Base-by-base conservation (phyloP, 352 stramenopile species). In the Globisporangium spinosum region DNA sequence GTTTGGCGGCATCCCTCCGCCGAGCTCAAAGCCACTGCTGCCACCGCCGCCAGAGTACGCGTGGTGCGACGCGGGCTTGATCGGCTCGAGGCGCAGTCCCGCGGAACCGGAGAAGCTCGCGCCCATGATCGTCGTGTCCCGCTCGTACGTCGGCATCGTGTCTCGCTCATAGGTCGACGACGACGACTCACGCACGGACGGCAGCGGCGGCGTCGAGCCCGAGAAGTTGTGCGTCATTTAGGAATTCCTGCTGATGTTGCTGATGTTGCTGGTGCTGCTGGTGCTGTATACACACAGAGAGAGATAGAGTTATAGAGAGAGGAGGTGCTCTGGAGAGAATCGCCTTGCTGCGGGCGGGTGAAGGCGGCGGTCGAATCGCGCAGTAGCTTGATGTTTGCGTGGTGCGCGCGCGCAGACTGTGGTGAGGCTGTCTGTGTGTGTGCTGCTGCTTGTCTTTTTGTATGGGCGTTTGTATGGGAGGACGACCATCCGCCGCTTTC, bases 81-180 rank as follows among this genome's bases (percentile, higher is more conserved):
- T 62, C 17, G 65, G 65, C 58, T 70, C 65, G 65, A 70, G 65
- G 12, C 58, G 65, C 34, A 62, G 58, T 2, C 65, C 65, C 22
- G 17, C 10, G 3, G 17, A 12, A 0, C 58, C 29, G 4, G 59
- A 35, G 65, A 70, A 70, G 47, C 58, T 65, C 51, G 47, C 58
- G 25, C 65, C 65, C 29, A 66, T 43, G 35, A 70, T 66, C 17
- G 65, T 65, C 34, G 65, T 70, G 58, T 70, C 65, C 23, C 65
- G 65, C 58, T 59, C 47, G 20, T 70, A 60, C 56, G 43, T 51
- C 43, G 17, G 43, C 23, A 58, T 62, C 34, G 58, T 70, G 58
- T 70, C 65, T 10, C 65, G 65, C 65, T 59, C 64, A 29, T 68
- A 62, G 17, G 55, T 40, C 29, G 58, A 47, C 8, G 64, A 38